Base-by-base conservation (phyloP, 2,329 filamentous ascomycete species). In the Diaporthe amygdali region DNA sequence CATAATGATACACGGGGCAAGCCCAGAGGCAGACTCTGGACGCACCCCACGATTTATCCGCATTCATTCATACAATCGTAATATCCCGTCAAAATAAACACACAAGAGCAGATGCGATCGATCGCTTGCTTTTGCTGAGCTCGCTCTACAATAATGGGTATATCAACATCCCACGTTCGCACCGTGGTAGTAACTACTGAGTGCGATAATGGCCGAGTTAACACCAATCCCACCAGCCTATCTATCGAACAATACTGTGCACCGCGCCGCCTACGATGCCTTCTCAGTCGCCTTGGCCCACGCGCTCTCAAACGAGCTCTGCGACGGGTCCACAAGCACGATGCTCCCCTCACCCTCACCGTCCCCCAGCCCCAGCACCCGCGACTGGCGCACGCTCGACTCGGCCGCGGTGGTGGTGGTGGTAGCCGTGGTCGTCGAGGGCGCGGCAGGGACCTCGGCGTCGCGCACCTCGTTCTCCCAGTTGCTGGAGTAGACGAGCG, bases 401-500 rank as follows among this genome's bases (percentile, higher is more conserved):
- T 39, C 68, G 25, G 66, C 47, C 32, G 61, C 47, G 37, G 52
- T 54, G 20, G 44, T 27, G n/a, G 14, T 25, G 17, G 52, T 61
- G 5, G 49, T 15, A 8, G 44, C 39, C 34, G 64, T 37, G 5
- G 47, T 37, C 41, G 52, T 8, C n/a, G 30, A 81, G 78, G 82
- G 79, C 49, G 84, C 75, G 25, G 77, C 82, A 41, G 84, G 76
- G 25, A 77, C 82, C 46, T 88, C 85, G n/a, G n/a, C n/a, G 32
- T 87, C 84, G 20, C 82, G 84, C 70, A 92, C 89, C 82, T 92
- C 90, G 73, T 85, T 90, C 79, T 91, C 88, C 90, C 90, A 96
- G 80, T 97, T 96, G 79, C 92, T 95, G 64, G 91, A 94, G 81
- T 96, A 97, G 47, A 97, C 94, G 1, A 97, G 92, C 1, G 94